phyloP scores from a whole-genome alignment of 208 protist species.

The Acanthamoeba pearcei region DNA sequence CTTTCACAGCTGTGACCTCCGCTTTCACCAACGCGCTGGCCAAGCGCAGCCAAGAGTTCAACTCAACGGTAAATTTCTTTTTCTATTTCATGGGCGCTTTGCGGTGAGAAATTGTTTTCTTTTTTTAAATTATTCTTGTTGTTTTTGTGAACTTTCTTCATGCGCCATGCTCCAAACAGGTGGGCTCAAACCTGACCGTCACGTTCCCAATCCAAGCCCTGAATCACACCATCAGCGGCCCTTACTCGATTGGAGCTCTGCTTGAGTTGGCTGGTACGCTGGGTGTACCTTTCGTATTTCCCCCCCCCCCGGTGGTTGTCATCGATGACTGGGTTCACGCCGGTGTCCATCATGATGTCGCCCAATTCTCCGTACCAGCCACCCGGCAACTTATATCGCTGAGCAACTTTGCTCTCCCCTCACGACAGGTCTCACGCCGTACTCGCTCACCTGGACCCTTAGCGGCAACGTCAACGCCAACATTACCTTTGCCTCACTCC shows the following conservation, averaged over 20 bases:
- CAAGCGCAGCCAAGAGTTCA: slow-evolving; percentile 33
- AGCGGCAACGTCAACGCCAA: slow-evolving; percentile 50
- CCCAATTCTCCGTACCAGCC: background rate
- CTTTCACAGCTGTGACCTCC: background rate
- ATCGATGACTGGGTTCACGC: too few relatives aligned
- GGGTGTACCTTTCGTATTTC: background rate
- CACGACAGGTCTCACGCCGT: background rate
- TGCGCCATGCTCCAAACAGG: background rate
- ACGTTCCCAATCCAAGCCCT: background rate
- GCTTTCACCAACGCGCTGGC: slow-evolving; percentile 3
- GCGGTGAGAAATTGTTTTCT: too few relatives aligned
- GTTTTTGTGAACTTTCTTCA: too few relatives aligned
- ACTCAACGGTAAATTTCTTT: background rate
- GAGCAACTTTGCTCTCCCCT: background rate
- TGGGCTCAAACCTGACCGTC: background rate
- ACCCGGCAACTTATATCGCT: background rate
- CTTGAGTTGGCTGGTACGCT: background rate
- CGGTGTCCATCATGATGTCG: too few relatives aligned
- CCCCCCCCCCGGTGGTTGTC: background rate
- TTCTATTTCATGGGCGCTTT: too few relatives aligned
- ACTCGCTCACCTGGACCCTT: slow-evolving; percentile 47
- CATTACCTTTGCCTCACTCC: background rate
- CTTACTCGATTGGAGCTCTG: background rate
- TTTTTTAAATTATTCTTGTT: background rate
- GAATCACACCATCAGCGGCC: background rate